Percentiles rank a stretch among this genome's conserved stretches.
These are phyloP conservation scores for Phytophthora citrophthora DNA, from an alignment of 352 stramenopile genomes.

Conservation along the genomic window DNA sequence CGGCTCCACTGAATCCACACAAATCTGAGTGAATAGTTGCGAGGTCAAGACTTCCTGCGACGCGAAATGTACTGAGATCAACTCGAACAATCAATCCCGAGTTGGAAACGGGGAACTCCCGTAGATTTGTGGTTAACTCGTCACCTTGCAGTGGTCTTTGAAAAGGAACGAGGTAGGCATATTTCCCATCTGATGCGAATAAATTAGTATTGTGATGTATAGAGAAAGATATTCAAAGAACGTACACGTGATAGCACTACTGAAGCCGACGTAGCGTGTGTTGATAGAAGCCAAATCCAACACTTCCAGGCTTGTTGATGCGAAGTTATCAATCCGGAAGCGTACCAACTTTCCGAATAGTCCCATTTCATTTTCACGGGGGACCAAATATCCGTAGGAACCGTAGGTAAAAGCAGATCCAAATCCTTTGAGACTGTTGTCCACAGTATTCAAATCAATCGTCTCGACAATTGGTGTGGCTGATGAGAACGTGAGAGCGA, in stretches of 20 bases:
- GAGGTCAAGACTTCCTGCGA: slow-evolving; percentile 61
- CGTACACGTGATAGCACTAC: slow-evolving; percentile 64
- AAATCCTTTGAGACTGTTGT: slow-evolving; percentile 59
- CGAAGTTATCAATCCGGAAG: slow-evolving; percentile 57
- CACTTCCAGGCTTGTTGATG: slow-evolving; percentile 40
- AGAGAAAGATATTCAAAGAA: background rate
- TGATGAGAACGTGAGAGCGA: slow-evolving; percentile 58
- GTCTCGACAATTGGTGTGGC: slow-evolving; percentile 54
- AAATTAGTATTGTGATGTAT: background rate
- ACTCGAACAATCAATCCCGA: slow-evolving; percentile 69
- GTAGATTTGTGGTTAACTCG: slow-evolving; percentile 65
- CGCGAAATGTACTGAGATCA: slow-evolving; percentile 55
- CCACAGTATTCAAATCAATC: slow-evolving; percentile 56
- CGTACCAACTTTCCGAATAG: slow-evolving; percentile 72
- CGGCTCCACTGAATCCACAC: slow-evolving; percentile 70
- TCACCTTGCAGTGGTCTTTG: slow-evolving; percentile 46
- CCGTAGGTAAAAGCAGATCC: slow-evolving; percentile 60
- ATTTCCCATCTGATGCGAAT: slow-evolving; percentile 49
- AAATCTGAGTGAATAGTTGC: slow-evolving; percentile 47
- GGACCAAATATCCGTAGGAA: slow-evolving; percentile 73
- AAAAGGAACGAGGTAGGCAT: slow-evolving; percentile 71
- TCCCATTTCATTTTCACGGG: slow-evolving; percentile 57
- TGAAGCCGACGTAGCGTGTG: slow-evolving; percentile 70
- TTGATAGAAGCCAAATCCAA: slow-evolving; percentile 63
- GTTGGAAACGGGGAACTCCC: slow-evolving; percentile 73